phyloP scores from a whole-genome alignment of 331 rosid genomes.

The Pyracantha coccinea region DNA sequence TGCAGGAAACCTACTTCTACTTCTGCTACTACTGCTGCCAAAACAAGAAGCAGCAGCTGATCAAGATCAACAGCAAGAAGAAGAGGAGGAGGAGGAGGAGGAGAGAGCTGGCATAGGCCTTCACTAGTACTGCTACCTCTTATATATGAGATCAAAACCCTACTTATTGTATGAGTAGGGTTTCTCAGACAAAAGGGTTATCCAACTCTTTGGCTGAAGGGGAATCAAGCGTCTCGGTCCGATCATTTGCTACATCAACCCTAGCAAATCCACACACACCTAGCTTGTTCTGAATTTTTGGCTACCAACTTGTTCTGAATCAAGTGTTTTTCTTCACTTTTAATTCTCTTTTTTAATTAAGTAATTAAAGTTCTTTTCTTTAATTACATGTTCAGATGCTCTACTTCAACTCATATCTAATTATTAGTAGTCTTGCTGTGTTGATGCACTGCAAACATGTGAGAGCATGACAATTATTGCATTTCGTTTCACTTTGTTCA shows the following conservation, averaged over 20 bases:
- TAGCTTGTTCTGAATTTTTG: neutral
- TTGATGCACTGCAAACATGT: neutral
- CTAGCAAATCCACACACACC: slow-evolving; percentile 3
- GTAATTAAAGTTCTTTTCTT: neutral
- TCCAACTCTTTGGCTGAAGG: no score
- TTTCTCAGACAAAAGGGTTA: neutral
- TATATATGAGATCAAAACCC: slow-evolving; percentile 3
- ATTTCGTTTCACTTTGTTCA: neutral
- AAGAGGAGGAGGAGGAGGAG: slow-evolving; percentile 10
- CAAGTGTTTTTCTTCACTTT: neutral
- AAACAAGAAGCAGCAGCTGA: slow-evolving; percentile 9
- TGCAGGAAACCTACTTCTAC: neutral
- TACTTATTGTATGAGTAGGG: neutral
- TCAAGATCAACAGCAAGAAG: slow-evolving; percentile 4
- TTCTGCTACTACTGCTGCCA: neutral
- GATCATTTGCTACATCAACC: no score
- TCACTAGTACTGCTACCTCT: neutral
- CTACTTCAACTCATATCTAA: neutral
- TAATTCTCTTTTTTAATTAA: neutral
- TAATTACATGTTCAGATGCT: neutral
- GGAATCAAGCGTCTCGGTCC: no score
- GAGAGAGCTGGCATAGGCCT: slow-evolving; percentile 2
- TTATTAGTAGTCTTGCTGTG: neutral
- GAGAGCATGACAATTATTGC: neutral
- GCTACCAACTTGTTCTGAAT: neutral